Percentiles rank a stretch among this genome's conserved stretches.
Conservation (phyloP, 495 filamentous ascomycete species). For the Glonium stellatum region DNA sequence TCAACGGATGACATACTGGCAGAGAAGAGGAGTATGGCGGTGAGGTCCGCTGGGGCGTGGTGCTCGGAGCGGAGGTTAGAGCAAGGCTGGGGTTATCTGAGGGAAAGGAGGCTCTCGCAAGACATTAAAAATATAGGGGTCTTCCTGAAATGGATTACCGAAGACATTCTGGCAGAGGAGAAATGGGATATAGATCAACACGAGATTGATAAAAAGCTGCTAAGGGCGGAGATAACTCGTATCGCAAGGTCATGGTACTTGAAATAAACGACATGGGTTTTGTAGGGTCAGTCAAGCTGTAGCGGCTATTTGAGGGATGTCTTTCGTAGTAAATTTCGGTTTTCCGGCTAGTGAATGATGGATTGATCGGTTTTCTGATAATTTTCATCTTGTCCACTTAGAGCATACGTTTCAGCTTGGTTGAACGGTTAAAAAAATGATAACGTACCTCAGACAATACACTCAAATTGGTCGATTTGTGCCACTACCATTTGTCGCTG, state of each 20-base stretch:
- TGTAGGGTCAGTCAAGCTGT: too few relatives aligned
- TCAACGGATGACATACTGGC: neutral
- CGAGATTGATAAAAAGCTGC: slow-evolving; percentile 5
- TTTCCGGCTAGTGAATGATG: too few relatives aligned
- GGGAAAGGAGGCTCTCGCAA: slow-evolving; percentile 16
- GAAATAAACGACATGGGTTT: too few relatives aligned
- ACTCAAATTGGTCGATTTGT: too few relatives aligned
- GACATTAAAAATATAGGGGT: slow-evolving; percentile 12
- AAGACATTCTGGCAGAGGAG: slow-evolving; percentile 16
- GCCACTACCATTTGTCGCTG: too few relatives aligned
- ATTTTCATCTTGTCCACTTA: too few relatives aligned
- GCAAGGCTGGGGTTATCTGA: slow-evolving; percentile 34
- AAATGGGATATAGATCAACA: slow-evolving; percentile 13
- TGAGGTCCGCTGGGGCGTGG: slow-evolving; percentile 24
- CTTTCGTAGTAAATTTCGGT: too few relatives aligned
- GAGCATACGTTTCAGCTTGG: too few relatives aligned
- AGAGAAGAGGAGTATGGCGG: slow-evolving; percentile 13
- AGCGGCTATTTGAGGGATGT: too few relatives aligned
- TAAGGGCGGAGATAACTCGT: slow-evolving; percentile 10
- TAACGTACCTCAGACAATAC: too few relatives aligned
- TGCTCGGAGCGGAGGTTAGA: slow-evolving; percentile 25
- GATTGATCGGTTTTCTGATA: too few relatives aligned
- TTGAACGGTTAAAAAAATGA: too few relatives aligned
- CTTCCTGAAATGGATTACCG: slow-evolving; percentile 17
- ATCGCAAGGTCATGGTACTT: slow-evolving; percentile 20